Evolutionary conservation across 2,329 filamentous ascomycete genomes (phyloP), one percentile per base, ranked within the genome.

Genomic region (Juglanconis oblonga): DNA sequence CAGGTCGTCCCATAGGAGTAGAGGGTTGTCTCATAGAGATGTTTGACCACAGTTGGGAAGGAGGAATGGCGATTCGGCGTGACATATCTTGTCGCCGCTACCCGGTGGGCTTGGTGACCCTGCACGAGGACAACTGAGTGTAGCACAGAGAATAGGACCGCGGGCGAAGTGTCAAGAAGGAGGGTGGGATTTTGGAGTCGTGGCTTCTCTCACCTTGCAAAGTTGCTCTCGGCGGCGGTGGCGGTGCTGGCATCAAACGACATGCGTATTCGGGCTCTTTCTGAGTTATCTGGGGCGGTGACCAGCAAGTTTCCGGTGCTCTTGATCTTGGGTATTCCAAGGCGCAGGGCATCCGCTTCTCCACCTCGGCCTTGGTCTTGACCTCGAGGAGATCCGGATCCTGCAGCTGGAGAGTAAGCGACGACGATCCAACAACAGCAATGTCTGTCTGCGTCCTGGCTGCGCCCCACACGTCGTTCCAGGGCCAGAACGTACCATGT

Each of bases 201-300:
- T 47, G 58, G 58, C 35, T 42, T 55, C 40, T 78, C 86, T 74
- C 75, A 95, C 91, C 90, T 92, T 75, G 88, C 82, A 74, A 91
- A 79, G 68, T 84, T 79, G 72, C 93, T 90, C 76, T 86, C 85
- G 67, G 90, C 88, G 67, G 74, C 70, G 63, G 75, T 74, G 65
- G 83, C 80, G 62, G 84, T 80, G 55, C 87, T 84, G 60, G 86
- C 87, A 73, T 95, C 92, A 70, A 93, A 87, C 54, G 91, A 94
- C 75, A 91, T 87, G 63, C 89, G 87, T 72, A 87, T 81, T 76
- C 85, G 79, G 66, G 81, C 79, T 64, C 82, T 85, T 66, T 87
- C 85, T 54, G 83, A 74, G n/a, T 68, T 73, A 62, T 83, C 80
- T 55, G 56, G 35, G 64, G 72, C 71, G 64, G 76, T 71, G 64